A percentile compares a stretch with the other conserved stretches of the same genome.
These are phyloP conservation scores for Fusarium nelsonii DNA, from an alignment of 2,329 filamentous ascomycete genomes.

Conservation along the genomic window DNA sequence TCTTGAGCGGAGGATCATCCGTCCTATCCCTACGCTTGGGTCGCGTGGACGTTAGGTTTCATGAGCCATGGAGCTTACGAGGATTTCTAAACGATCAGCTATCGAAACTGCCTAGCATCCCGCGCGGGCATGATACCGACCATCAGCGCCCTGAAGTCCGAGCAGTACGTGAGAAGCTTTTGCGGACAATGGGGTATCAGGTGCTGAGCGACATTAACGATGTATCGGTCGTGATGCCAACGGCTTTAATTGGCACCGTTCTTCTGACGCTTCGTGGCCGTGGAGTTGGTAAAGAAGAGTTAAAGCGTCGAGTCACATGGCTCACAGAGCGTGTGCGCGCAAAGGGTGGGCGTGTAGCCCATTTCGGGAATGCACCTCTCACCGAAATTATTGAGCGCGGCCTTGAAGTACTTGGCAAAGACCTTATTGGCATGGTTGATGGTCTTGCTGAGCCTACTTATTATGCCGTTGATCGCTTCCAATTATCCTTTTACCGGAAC, in stretches of 20 bases:
- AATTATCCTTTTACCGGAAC: conserved; percentile 97
- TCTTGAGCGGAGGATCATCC: conserved; percentile 85
- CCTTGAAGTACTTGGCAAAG: conserved; percentile 89
- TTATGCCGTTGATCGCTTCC: conserved; percentile 95
- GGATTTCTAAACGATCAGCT: conserved; percentile 85
- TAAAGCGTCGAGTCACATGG: conserved; percentile 91
- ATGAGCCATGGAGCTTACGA: conserved; percentile 93
- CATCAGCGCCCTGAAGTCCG: conserved; percentile 62
- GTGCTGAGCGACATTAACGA: conserved; percentile 95
- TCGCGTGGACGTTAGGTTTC: conserved; percentile 93
- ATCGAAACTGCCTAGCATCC: conserved; percentile 60
- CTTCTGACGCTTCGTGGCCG: conserved; percentile 90
- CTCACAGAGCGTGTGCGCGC: conserved; percentile 82
- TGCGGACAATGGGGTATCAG: conserved; percentile 90
- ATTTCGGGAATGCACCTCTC: conserved; percentile 86
- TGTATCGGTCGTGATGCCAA: conserved; percentile 98
- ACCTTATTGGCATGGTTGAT: conserved; percentile 83
- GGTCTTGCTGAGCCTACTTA: conserved; percentile 91
- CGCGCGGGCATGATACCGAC: conserved; percentile 60
- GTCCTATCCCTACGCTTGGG: conserved; percentile 90
- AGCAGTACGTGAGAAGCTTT: conserved; percentile 74
- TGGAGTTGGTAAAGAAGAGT: conserved; percentile 87
- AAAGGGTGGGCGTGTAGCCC: conserved; percentile 92
- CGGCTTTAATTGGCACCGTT: conserved; percentile 93
- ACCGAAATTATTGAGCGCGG: conserved; percentile 88